These are phyloP conservation scores for Rhodotorula toruloides DNA, from an alignment of 768 basidiomycete species.

Conservation along the genomic window DNA sequence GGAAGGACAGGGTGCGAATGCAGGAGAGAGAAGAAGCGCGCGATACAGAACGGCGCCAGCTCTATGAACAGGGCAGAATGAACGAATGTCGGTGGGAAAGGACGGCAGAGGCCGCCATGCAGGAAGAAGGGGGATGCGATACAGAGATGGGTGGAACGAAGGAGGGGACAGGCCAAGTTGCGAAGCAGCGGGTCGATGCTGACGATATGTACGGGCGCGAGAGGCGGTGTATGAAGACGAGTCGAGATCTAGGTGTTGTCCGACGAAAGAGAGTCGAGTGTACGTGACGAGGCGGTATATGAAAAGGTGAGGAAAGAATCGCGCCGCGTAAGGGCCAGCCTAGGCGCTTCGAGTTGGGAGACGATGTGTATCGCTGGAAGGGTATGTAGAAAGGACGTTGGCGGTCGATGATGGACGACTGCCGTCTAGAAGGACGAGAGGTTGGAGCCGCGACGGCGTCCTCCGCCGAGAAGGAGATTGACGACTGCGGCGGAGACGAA, in stretches of 20 bases:
- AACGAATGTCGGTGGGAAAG: too few species aligned
- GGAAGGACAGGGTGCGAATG: too few species aligned
- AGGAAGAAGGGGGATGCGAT: neutral
- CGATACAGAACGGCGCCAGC: neutral
- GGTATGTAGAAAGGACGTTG: neutral
- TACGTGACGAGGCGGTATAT: neutral
- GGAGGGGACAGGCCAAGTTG: neutral
- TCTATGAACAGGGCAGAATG: too few species aligned
- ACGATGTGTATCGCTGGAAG: neutral
- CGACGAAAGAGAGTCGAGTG: neutral
- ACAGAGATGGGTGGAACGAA: neutral
- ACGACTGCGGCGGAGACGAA: slow-evolving; percentile 59
- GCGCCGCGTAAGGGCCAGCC: neutral
- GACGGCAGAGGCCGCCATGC: neutral
- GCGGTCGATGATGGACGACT: too few species aligned
- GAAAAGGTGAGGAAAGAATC: too few species aligned
- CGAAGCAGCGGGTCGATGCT: neutral
- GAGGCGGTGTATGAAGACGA: neutral
- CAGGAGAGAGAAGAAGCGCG: neutral
- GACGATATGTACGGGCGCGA: neutral
- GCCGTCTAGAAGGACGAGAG: slow-evolving; percentile 48
- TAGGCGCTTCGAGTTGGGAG: neutral
- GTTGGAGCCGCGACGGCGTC: slow-evolving; percentile 47
- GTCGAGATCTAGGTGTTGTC: too few species aligned
- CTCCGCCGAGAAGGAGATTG: slow-evolving; percentile 47